Conservation (phyloP, 768 basidiomycete genomes). For the Serendipita sp. region DNA sequence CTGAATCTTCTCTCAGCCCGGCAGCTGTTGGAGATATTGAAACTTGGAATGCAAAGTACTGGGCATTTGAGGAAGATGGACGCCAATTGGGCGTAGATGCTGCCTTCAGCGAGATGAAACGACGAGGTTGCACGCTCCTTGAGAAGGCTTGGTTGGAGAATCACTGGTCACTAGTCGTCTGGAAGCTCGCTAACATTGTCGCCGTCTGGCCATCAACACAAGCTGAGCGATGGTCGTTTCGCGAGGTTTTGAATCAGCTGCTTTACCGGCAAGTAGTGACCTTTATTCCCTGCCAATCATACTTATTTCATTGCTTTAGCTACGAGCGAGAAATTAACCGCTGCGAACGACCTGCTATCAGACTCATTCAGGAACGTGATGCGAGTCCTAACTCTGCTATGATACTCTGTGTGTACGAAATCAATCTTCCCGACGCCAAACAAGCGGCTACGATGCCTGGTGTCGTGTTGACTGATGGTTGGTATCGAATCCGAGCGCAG, state of each 20-base stretch:
- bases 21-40: conserved; percentile 11
- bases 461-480: conserved; percentile 92
- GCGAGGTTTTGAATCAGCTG: conserved; percentile 66
- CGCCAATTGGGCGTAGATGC: conserved; percentile 17
- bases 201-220: conserved; percentile 46
- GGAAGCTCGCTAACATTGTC: conserved; percentile 87
- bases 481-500: conserved; percentile 74
- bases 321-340: conserved; percentile 77
- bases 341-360: conserved; percentile 66
- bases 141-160: conserved; percentile 78
- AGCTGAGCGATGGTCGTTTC: conserved; percentile 62
- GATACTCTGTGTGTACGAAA: conserved; percentile 68
- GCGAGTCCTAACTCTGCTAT: conserved; percentile 63
- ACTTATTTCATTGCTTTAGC: conserved; percentile 25
- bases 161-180: conserved; percentile 79
- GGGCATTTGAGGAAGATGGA: conserved; percentile 12
- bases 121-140: conserved; percentile 47
- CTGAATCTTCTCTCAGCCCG: conserved; percentile 6
- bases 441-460: conserved; percentile 32
- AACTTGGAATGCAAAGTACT: conserved; percentile 12
- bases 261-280: conserved; percentile 51
- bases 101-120: conserved; percentile 39
- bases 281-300: not conserved
- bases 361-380: conserved; percentile 71
- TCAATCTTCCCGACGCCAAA: conserved; percentile 36